Conservation (phyloP, 108 stramenopile species). For the Cylindrotheca closterium region DNA sequence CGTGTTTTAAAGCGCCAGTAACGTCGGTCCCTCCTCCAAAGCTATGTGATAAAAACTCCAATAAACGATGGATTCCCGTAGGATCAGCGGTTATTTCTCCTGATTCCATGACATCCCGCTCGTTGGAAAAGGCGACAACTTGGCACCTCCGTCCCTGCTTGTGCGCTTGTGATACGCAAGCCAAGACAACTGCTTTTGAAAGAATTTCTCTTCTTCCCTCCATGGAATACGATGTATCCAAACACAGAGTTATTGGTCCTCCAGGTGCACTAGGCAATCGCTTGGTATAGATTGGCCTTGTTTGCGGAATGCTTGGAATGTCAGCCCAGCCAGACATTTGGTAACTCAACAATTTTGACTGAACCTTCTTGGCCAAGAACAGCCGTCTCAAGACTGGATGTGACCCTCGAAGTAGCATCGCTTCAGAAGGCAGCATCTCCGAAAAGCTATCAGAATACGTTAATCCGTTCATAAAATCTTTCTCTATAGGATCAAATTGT, state of each 20-base stretch:
- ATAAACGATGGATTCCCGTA: conserved; percentile 41
- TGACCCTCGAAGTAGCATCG: conserved; percentile 48
- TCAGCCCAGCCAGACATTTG: conserved; percentile 64
- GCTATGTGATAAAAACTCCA: conserved; percentile 63
- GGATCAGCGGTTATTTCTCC: conserved; percentile 44
- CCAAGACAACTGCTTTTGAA: conserved; percentile 75
- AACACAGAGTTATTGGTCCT: conserved; percentile 71
- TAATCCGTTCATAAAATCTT: conserved; percentile 55
- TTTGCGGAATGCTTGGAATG: conserved; percentile 49
- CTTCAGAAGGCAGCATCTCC: conserved; percentile 78
- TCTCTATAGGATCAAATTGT: conserved; percentile 44
- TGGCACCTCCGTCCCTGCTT: conserved; percentile 61
- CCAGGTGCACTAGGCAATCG: conserved; percentile 58
- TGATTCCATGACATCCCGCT: conserved; percentile 50
- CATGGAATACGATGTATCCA: conserved; percentile 86
- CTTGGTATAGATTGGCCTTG: conserved; percentile 23
- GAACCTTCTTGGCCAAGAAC: conserved; percentile 68
- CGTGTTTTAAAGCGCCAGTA: conserved; percentile 63
- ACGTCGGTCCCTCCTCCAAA: conserved; percentile 85
- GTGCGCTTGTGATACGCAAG: conserved; percentile 59
- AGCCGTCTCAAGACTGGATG: conserved; percentile 47
- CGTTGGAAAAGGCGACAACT: conserved; percentile 67
- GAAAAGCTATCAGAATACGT: conserved; percentile 58
- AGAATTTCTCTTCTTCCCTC: conserved; percentile 60
- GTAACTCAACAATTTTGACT: conserved; percentile 67